Evolutionary conservation across 2,329 filamentous ascomycete genomes (phyloP), one percentile per base, ranked within the genome.

Genomic region (Rutstroemia sp.): DNA sequence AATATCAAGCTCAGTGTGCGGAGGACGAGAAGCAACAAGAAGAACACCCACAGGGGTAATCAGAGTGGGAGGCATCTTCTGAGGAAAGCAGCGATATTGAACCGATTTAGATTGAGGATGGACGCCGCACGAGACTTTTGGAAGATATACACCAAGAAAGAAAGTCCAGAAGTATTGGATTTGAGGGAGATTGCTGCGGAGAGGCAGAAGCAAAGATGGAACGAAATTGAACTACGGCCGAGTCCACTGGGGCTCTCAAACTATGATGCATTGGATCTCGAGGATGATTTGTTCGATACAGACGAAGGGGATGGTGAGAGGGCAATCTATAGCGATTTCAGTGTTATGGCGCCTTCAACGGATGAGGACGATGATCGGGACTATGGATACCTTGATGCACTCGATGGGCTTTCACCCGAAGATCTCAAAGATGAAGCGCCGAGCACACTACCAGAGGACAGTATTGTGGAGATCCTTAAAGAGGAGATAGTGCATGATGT

Each of bases 1-100:
- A 84, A 89, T 64, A 87, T 88, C 46, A 76, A 74, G 61, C 73
- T 76, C 56, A 69, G 73, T 1, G 65, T 76, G 10, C 75, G 73
- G 72, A 63, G 64, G 38, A 70, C 71, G n/a, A 75, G 72, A 53
- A 76, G 77, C 40, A 75, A 73, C 54, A 72, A 74, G 1, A 71
- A 77, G 17, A 73, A 76, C 30, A 72, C 72, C 9, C 30, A 40
- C 25, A 19, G 17, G 39, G 49, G 23, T 17, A 39, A 39, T 25
- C 17, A 23, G 17, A 42, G 39, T 49, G 16, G 27, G 23, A 46
- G 42, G 42, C 7, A 19, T 21, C 70, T 72, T n/a, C 72, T 88
- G 14, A 75, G 84, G 23, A 83, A 86, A 50, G 83, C 81, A 19
- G 85, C 84, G 5, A 81, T 87, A 56, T 75, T 87, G 68, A 89